phyloP scores from a whole-genome alignment of 306 rosid genomes.

The Medicago ruthenica region DNA sequence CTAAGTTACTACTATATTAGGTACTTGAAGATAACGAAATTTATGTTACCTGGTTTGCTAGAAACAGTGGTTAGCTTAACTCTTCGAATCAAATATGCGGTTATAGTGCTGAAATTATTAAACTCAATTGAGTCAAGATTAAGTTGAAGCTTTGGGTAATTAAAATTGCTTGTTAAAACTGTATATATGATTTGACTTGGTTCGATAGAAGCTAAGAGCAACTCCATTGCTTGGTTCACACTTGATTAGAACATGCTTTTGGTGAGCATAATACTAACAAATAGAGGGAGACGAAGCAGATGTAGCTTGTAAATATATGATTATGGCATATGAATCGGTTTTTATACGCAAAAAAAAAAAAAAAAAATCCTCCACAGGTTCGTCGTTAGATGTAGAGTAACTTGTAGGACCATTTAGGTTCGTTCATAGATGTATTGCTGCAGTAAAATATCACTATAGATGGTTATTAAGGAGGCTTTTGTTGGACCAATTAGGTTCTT shows the following conservation, averaged over 20 bases:
- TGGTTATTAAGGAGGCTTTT: no score
- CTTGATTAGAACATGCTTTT: background rate
- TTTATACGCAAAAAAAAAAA: background rate
- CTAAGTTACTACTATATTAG: constrained; percentile 9
- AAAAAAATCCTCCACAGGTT: background rate
- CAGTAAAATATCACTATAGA: no score
- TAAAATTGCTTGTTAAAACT: background rate
- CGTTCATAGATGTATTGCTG: no score
- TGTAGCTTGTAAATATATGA: background rate
- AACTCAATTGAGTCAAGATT: background rate
- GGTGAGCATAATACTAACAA: background rate
- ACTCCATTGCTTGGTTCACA: background rate
- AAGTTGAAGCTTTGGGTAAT: background rate
- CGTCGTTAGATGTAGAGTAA: background rate
- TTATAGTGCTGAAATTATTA: background rate
- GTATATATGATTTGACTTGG: background rate
- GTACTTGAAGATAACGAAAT: constrained; percentile 1
- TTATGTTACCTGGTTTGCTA: background rate
- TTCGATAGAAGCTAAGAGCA: background rate
- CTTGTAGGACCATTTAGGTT: background rate
- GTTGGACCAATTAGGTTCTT: no score
- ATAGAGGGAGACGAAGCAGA: background rate
- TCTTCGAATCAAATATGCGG: background rate
- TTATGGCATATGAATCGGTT: background rate
- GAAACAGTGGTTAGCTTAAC: background rate